Conservation (phyloP, 371 early-diverging fungal species). For the Paraphysoderma sedebokerense region DNA sequence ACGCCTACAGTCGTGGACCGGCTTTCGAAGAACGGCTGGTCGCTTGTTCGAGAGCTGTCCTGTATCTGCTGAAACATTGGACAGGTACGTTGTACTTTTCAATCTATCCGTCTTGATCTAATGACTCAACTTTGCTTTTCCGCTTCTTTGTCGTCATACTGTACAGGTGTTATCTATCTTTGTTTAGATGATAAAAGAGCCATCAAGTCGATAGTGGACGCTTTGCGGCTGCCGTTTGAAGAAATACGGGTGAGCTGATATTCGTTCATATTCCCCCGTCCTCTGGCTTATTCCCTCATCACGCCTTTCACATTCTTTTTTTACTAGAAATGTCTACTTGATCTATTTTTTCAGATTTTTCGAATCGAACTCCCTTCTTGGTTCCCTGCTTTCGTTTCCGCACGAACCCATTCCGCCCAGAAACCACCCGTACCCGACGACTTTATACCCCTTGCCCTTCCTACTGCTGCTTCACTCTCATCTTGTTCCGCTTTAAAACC, state of each 20-base stretch:
- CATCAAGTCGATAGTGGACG: constrained; percentile 51
- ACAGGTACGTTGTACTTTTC: constrained; percentile 22
- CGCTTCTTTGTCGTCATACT: neutral
- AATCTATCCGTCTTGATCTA: neutral
- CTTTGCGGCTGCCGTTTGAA: constrained; percentile 47
- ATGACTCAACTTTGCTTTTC: too few species aligned
- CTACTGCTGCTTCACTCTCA: constrained; percentile 6
- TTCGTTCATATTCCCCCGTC: too few species aligned
- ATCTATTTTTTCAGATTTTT: constrained; percentile 62
- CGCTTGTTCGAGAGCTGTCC: constrained; percentile 37
- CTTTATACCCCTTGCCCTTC: constrained; percentile 6
- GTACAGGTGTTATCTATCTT: constrained; percentile 40
- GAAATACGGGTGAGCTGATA: constrained; percentile 43
- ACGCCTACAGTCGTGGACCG: constrained; percentile 40
- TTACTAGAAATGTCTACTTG: constrained; percentile 45
- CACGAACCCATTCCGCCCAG: neutral
- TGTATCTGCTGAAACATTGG: constrained; percentile 52
- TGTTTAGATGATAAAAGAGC: constrained; percentile 54
- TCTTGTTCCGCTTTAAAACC: constrained; percentile 11
- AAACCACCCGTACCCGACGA: constrained; percentile 4
- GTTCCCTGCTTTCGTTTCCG: constrained; percentile 29
- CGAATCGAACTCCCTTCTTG: constrained; percentile 46
- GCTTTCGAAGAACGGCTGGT: constrained; percentile 44
- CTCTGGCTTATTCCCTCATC: neutral
- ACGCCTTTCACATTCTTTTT: neutral